Evolutionary conservation across 805 yeast genomes (phyloP).

Genomic region (Pichia deserticola): DNA sequence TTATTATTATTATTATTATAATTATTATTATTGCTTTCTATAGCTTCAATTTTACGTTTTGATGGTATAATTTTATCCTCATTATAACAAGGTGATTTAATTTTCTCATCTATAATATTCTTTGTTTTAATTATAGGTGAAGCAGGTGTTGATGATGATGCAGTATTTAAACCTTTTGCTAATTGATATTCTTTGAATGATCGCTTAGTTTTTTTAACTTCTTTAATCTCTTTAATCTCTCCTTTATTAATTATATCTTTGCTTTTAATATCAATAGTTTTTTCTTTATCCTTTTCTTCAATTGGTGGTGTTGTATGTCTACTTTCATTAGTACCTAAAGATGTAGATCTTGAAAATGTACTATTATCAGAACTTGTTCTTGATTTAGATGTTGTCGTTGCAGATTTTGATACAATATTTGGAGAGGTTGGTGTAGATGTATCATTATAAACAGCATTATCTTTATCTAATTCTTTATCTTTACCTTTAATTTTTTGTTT

Average conservation of each 20-base stretch:
- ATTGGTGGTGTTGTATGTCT: background rate
- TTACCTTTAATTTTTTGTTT: background rate
- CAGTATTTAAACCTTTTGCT: background rate
- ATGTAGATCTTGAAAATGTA: conserved; percentile 1
- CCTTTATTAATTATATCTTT: background rate
- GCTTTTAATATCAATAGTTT: background rate
- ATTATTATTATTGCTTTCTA: background rate
- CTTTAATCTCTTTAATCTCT: background rate
- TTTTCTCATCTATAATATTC: too few relatives aligned
- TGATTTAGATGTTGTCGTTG: background rate
- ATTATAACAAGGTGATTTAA: too few relatives aligned
- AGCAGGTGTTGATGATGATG: background rate
- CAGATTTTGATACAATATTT: background rate
- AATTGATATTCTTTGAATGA: conserved; percentile 5
- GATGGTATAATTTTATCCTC: too few relatives aligned
- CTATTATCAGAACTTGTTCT: background rate
- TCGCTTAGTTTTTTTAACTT: background rate
- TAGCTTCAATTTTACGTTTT: too few relatives aligned
- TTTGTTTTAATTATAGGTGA: too few relatives aligned
- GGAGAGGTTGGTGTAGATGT: background rate
- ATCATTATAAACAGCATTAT: background rate
- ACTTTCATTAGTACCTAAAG: background rate
- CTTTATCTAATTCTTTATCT: background rate
- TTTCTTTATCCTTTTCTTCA: background rate
- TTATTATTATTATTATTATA: background rate